phyloP scores from a whole-genome alignment of 106 monocot genomes.

The Amphibolis antarctica region DNA sequence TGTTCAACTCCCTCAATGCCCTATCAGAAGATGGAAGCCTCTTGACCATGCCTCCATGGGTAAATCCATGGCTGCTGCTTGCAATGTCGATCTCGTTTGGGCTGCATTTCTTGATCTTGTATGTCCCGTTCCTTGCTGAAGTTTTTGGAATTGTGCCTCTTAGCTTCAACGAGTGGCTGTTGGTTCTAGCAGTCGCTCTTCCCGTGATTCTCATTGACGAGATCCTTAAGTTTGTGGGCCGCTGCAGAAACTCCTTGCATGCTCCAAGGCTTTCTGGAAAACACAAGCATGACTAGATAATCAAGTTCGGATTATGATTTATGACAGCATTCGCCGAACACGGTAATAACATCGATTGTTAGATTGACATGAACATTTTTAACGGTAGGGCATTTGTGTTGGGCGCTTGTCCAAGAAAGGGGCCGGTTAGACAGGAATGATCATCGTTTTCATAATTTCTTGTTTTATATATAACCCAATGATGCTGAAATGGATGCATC shows the following conservation, averaged over 20 bases:
- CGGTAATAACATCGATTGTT: not conserved
- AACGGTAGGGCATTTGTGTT: too few species aligned
- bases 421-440: too few species aligned
- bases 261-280: not conserved
- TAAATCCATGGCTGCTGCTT: constrained; percentile 71
- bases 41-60: constrained; percentile 80
- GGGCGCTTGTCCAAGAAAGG: too few species aligned
- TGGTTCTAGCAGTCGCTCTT: constrained; percentile 15
- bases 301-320: not conserved
- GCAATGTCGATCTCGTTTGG: constrained; percentile 79
- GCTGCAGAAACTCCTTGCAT: constrained; percentile 1
- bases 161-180: constrained; percentile 26
- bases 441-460: too few species aligned
- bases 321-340: not conserved
- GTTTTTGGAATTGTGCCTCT: constrained; percentile 27
- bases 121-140: constrained; percentile 48
- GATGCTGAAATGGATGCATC: too few species aligned
- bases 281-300: constrained; percentile 8
- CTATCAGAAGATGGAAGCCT: constrained; percentile 69
- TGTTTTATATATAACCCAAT: too few species aligned
- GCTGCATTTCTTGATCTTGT: constrained; percentile 68
- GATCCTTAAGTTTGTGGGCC: constrained; percentile 19
- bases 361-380: not conserved
- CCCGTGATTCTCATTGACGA: constrained; percentile 28
- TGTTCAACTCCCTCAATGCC: constrained; percentile 91